These are phyloP conservation scores for Terfezia claveryi DNA, from an alignment of 495 filamentous ascomycete species.

Conservation along the genomic window DNA sequence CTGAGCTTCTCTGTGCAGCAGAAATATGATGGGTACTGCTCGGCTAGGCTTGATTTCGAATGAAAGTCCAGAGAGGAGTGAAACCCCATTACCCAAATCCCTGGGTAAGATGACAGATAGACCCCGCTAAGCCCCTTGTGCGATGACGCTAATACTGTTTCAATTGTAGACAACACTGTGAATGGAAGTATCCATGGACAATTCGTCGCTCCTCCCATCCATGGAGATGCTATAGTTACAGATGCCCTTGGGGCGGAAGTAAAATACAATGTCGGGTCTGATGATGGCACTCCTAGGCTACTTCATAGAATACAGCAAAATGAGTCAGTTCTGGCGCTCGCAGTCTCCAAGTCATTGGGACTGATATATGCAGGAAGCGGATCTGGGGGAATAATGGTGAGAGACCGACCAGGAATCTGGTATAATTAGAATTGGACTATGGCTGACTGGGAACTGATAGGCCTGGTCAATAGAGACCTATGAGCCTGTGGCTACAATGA, in stretches of 20 bases:
- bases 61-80: not conserved
- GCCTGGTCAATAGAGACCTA: conserved; percentile 76
- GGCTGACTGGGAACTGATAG: conserved; percentile 16
- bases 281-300: conserved; percentile 26
- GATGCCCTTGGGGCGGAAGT: too few species aligned
- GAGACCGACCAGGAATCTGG: conserved; percentile 3
- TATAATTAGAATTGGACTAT: not conserved
- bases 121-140: not conserved
- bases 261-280: not conserved
- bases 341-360: conserved; percentile 31
- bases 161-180: not conserved
- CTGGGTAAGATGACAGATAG: not conserved
- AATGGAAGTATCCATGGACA: not conserved
- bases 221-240: too few species aligned
- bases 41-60: too few species aligned
- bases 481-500: conserved; percentile 48
- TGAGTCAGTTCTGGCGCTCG: conserved; percentile 50
- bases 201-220: too few species aligned
- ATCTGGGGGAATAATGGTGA: conserved; percentile 66
- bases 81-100: not conserved
- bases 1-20: too few species aligned
- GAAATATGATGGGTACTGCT: too few species aligned
- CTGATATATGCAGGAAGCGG: conserved; percentile 71
- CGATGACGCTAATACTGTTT: not conserved
- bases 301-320: conserved; percentile 48